Evolutionary conservation across 371 early-diverging fungal species (phyloP).

Genomic region (Rhizopus stolonifer): DNA sequence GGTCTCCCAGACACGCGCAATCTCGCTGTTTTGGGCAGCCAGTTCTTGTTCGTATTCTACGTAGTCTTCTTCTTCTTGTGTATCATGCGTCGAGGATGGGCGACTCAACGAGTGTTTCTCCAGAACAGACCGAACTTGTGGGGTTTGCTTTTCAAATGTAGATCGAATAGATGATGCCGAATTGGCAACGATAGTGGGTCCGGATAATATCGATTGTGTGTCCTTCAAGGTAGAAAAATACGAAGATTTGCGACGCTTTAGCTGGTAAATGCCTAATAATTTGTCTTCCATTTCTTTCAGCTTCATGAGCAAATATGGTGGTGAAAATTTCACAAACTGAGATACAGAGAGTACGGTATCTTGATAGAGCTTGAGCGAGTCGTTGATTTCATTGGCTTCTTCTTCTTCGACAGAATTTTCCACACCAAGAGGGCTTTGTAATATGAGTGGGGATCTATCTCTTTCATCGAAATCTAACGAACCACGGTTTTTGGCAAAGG

Average conservation of each 20-base stretch:
- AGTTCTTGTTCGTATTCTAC: conserved; percentile 47
- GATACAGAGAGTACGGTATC: conserved; percentile 81
- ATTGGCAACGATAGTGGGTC: conserved; percentile 1
- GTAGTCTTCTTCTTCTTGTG: conserved; percentile 2
- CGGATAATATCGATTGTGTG: neutral
- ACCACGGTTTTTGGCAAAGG: conserved; percentile 45
- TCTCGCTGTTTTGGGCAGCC: conserved; percentile 49
- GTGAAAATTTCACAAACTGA: conserved; percentile 80
- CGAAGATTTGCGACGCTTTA: conserved; percentile 21
- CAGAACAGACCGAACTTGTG: neutral
- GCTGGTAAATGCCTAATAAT: conserved; percentile 20
- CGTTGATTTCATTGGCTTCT: conserved; percentile 19
- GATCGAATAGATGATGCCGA: conserved; percentile 30
- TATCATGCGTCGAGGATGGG: neutral
- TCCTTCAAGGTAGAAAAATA: conserved; percentile 10
- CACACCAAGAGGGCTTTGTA: neutral
- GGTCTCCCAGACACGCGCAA: conserved; percentile 56
- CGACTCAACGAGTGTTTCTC: neutral
- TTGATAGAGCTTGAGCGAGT: conserved; percentile 52
- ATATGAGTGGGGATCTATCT: conserved; percentile 11
- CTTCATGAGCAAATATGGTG: conserved; percentile 76
- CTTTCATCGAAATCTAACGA: conserved; percentile 17
- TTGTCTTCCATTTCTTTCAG: conserved; percentile 67
- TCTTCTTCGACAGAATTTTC: conserved; percentile 7
- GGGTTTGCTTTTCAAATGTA: conserved; percentile 26